phyloP scores from a whole-genome alignment of 2,329 filamentous ascomycete genomes.

The Phyllosticta citriasiana region DNA sequence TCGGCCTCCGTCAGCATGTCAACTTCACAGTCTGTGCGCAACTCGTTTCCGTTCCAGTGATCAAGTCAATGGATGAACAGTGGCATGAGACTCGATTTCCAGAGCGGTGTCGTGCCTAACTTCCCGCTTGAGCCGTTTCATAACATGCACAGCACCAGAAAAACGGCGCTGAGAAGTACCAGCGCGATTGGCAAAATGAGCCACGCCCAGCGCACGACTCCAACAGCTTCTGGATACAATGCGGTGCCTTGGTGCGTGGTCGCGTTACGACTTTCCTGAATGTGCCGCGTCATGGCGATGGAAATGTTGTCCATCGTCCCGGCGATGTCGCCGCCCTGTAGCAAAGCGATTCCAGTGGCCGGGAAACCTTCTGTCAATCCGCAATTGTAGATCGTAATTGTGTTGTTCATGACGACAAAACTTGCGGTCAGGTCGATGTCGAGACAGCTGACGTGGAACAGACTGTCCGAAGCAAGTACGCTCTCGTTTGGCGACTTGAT shows the following conservation, averaged over 20 bases:
- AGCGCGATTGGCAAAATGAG: conserved; percentile 1
- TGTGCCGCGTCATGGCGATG: too few relatives aligned
- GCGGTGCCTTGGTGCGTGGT: background rate
- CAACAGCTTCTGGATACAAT: background rate
- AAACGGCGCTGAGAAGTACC: background rate
- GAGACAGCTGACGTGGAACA: too few relatives aligned
- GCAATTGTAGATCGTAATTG: too few relatives aligned
- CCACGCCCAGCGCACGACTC: background rate
- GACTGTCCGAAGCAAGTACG: too few relatives aligned
- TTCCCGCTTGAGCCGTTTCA: background rate
- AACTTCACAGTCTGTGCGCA: background rate
- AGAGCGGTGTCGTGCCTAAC: background rate
- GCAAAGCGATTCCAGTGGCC: too few relatives aligned
- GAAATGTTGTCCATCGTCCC: too few relatives aligned
- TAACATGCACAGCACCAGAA: background rate
- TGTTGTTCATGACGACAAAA: too few relatives aligned
- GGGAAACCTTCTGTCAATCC: too few relatives aligned
- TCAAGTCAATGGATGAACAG: background rate
- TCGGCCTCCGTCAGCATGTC: background rate
- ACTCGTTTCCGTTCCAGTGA: background rate
- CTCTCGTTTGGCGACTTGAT: too few relatives aligned
- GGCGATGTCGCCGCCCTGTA: too few relatives aligned
- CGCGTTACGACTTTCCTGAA: background rate
- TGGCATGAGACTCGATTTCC: background rate
- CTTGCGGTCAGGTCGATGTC: too few relatives aligned